Evolutionary conservation across 2,329 filamentous ascomycete genomes (phyloP).

Genomic region (Alternaria brassicae): DNA sequence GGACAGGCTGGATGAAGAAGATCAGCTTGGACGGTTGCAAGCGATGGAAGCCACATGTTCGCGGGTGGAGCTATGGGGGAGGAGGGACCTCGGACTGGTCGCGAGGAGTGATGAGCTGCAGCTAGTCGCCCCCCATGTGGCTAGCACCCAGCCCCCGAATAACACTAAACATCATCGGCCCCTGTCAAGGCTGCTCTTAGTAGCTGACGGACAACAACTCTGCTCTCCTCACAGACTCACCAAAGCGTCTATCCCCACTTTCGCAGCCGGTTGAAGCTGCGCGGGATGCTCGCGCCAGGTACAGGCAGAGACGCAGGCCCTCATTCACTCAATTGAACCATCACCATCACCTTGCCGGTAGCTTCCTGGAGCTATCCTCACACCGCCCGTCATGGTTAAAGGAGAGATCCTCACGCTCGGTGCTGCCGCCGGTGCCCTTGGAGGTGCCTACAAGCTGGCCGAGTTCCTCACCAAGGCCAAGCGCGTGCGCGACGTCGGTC

Average conservation of each 20-base stretch:
- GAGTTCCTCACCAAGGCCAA: conserved; percentile 49
- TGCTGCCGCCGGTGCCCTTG: conserved; percentile 43
- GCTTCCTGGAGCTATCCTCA: conserved; percentile 11
- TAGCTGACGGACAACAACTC: conserved; percentile 17
- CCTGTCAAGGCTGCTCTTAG: conserved; percentile 11
- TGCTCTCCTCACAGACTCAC: conserved; percentile 30
- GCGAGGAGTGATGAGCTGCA: conserved; percentile 24
- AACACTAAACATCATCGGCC: conserved; percentile 22
- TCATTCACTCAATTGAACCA: conserved; percentile 30
- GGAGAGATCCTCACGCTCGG: conserved; percentile 44
- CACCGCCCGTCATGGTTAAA: conserved; percentile 40
- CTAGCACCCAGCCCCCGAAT: conserved; percentile 27
- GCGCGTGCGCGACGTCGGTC: conserved; percentile 47
- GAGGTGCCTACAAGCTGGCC: conserved; percentile 49
- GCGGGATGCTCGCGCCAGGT: conserved; percentile 45
- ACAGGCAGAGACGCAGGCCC: conserved; percentile 37
- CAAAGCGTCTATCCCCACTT: conserved; percentile 22
- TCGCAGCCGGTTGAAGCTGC: conserved; percentile 31
- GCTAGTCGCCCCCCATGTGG: conserved; percentile 16
- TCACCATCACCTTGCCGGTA: conserved; percentile 13
- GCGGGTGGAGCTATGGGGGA: conserved; percentile 13
- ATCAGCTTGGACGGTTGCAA: conserved; percentile 5
- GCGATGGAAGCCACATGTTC: conserved; percentile 9
- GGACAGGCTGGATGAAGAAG: neutral
- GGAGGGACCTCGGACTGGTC: conserved; percentile 29